Evolutionary conservation across 192 early-diverging fungal species (phyloP), one percentile per base, ranked within the genome.

Genomic region (Backusella psychrophila): DNA sequence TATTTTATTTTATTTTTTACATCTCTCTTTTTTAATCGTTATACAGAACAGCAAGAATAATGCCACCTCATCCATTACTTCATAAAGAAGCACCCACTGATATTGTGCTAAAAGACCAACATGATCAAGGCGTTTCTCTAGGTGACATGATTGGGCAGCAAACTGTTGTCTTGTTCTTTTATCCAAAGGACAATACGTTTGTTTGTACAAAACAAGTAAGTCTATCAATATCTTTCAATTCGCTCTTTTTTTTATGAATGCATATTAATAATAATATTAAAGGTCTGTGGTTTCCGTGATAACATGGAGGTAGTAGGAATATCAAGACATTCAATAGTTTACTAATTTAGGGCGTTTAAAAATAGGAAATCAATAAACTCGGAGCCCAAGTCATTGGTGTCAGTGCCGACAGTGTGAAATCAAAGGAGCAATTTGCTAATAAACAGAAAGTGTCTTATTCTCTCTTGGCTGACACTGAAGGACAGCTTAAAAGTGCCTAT

Each of bases 271-370:
- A 49, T 19, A 17, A 14, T 31, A 68, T 35, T 1, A 41, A 49
- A 85, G 83, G 83, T 77, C 6, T 85, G 83, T 39, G 52, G 67
- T 35, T 85, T 85, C 42, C 77, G 83, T 46, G 83, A 85, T 35
- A 71, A 73, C 35, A 80, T 79, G 68, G 75, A 82, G 17, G 71
- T 79, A 66, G 42, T 44, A 44, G 14, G 4, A 15, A 44, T 39
- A 39, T 11, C 38, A 39, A 39, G 9, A 3, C 38, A 39, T 39
- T 39, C 11, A 39, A 39, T 8, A 33, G 3, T 39, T 1, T 17
- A 17, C 42, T 17, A 44, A 44, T 17, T 44, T 44, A 14, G 42
- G 14, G 15, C 3, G 0, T 19, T n/a, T 49, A 49, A 19, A 26
- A 38, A 71, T 56, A 77, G 71, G 70, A 44, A 42, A 77, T 83